Percentiles rank a stretch among this genome's conserved stretches.
These are phyloP conservation scores for Verticillium nubilum DNA, from an alignment of 2,329 filamentous ascomycete genomes.

Conservation along the genomic window DNA sequence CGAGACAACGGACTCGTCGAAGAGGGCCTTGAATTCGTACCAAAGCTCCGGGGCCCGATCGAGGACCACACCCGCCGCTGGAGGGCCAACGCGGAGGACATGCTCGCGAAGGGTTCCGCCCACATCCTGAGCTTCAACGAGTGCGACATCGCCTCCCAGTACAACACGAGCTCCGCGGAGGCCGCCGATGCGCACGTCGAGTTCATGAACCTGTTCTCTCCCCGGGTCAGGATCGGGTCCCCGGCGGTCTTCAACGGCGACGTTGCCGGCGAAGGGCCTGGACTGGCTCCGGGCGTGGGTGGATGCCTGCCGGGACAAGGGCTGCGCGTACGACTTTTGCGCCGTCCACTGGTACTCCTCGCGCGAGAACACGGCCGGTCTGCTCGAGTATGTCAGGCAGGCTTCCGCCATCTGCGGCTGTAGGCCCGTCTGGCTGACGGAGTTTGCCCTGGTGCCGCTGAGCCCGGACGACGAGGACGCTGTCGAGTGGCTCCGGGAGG, in stretches of 20 bases:
- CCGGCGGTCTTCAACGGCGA: conserved; percentile 58
- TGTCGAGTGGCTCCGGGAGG: conserved; percentile 40
- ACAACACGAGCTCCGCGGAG: conserved; percentile 44
- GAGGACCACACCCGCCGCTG: conserved; percentile 41
- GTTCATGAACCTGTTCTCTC: conserved; percentile 48
- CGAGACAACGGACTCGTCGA: conserved; percentile 31
- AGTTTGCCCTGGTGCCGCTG: conserved; percentile 45
- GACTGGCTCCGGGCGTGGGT: conserved; percentile 51
- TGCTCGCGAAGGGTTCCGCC: conserved; percentile 47
- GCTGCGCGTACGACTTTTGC: conserved; percentile 54
- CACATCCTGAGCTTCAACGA: conserved; percentile 67
- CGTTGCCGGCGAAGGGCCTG: conserved; percentile 39
- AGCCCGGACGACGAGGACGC: conserved; percentile 34
- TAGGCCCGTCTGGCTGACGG: conserved; percentile 56
- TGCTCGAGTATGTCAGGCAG: conserved; percentile 46
- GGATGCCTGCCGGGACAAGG: conserved; percentile 35
- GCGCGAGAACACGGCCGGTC: conserved; percentile 36
- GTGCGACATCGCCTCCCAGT: conserved; percentile 56
- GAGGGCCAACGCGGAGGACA: conserved; percentile 41
- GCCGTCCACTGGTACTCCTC: conserved; percentile 58
- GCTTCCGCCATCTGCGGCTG: conserved; percentile 37
- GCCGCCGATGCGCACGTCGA: conserved; percentile 47
- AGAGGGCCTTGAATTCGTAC: conserved; percentile 51
- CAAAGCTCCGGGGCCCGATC: conserved; percentile 58
- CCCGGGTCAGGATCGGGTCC: conserved; percentile 46